These are phyloP conservation scores for Daldinia grandis DNA, from an alignment of 495 filamentous ascomycete genomes.

Conservation along the genomic window DNA sequence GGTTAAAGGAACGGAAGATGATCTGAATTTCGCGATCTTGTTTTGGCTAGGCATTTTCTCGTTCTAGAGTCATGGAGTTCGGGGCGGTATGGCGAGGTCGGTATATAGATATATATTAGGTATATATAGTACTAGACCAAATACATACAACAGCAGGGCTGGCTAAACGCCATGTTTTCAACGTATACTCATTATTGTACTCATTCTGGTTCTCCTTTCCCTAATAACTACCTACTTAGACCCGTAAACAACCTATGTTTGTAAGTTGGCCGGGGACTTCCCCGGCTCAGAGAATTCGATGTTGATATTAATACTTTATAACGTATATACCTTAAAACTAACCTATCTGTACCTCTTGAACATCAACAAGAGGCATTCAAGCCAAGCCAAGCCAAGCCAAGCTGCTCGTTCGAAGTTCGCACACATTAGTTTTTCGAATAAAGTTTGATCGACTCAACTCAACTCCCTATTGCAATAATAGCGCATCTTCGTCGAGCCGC, in stretches of 20 bases:
- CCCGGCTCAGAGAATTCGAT: neutral
- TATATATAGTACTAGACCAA: no score
- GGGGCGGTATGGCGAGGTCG: slow-evolving; percentile 3
- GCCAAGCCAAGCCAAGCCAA: neutral
- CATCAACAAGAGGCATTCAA: neutral
- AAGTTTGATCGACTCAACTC: neutral
- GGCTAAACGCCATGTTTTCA: neutral
- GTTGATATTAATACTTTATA: neutral
- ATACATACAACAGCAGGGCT: no score
- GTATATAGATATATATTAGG: slow-evolving; percentile 22
- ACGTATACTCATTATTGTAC: neutral
- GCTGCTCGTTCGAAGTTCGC: neutral
- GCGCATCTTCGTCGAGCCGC: slow-evolving; percentile 73
- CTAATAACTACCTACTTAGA: neutral
- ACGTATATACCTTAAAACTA: neutral
- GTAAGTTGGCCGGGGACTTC: neutral
- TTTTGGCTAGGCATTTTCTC: slow-evolving; percentile 1
- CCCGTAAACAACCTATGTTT: neutral
- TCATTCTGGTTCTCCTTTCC: neutral
- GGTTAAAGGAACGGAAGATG: slow-evolving; percentile 1
- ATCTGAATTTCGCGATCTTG: no score
- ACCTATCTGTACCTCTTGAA: neutral
- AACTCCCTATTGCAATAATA: slow-evolving; percentile 66
- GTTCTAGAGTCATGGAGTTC: slow-evolving; percentile 24
- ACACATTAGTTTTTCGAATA: neutral